Base-by-base conservation (phyloP, 345 rosid species). In the Aurinia saxatilis region DNA sequence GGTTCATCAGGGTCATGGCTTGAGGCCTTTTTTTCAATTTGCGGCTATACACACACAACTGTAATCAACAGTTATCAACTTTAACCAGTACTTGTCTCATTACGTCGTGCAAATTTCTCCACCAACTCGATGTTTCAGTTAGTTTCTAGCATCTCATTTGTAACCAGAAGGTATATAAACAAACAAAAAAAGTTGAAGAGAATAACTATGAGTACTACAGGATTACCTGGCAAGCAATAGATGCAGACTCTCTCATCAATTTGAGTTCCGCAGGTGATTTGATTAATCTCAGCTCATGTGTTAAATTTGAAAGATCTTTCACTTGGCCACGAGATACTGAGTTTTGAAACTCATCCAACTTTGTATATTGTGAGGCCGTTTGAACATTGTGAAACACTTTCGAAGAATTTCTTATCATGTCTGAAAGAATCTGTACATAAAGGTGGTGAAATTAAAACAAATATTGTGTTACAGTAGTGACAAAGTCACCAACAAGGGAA, bases 201-300 rank as follows among this genome's bases (percentile, higher is more conserved):
- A 4, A n/a, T n/a, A 21, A 21, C 25, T 21, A 21, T 1, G 25
- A 1, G 33, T 21, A 47, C 27, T 4, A n/a, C 34, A 63, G 50
- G 71, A 66, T 12, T 80, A 92, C 98, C 98, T 93, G 97, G 74
- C 96, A 93, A 63, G 85, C 91, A 75, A 90, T 87, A 63, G 97
- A 80, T 54, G 99, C 96, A 58, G 99, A 81, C 63, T 93, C 97
- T 73, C 82, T 83, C 97, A 90, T 93, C 76, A 93, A 75, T 72
- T 78, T 84, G 59, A 90, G 76, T 75, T 93, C 97, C 8, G 99
- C 83, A 13, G 95, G 77, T 58, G 99, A 87, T 75, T 93, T 93
- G 68, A 71, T 76, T 88, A 91, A 85, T 29, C 96, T 81, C 63
- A 93, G 57, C 68, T 80, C 87, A 58, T 90, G 87, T 11, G 87